phyloP scores from a whole-genome alignment of 768 basidiomycete species.

The Termitomyces sp. region DNA sequence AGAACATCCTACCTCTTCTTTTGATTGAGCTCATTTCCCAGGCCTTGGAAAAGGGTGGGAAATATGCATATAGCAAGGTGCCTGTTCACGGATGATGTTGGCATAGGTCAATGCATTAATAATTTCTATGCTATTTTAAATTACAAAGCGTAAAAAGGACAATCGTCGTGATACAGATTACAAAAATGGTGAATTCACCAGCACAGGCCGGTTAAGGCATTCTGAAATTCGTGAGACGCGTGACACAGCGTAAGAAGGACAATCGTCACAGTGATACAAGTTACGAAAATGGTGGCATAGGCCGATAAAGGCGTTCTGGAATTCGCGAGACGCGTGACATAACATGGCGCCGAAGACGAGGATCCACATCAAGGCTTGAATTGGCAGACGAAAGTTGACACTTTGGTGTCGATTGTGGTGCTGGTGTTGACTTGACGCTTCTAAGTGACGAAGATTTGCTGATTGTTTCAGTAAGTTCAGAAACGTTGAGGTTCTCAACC shows the following conservation, averaged over 20 bases:
- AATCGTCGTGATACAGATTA: not conserved
- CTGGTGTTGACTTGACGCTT: not conserved
- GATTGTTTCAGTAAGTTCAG: not conserved
- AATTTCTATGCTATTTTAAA: not conserved
- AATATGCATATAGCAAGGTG: constrained; percentile 15
- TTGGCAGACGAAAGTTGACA: not conserved
- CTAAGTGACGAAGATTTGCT: not conserved
- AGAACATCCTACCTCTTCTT: not conserved
- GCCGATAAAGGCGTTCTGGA: constrained; percentile 38
- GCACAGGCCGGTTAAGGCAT: constrained; percentile 28
- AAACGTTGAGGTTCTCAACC: not conserved
- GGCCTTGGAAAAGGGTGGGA: constrained; percentile 26
- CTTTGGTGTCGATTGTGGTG: not conserved
- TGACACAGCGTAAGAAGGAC: not conserved
- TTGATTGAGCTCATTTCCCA: constrained; percentile 8
- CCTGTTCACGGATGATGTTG: not conserved
- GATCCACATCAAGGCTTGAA: not conserved
- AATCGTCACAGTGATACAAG: not conserved
- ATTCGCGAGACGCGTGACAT: constrained; percentile 35
- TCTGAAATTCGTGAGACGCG: constrained; percentile 45
- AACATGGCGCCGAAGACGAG: constrained; percentile 1
- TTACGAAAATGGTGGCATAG: constrained; percentile 1
- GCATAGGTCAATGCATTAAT: not conserved
- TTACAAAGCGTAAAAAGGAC: not conserved
- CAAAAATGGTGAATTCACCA: not conserved